phyloP scores from a whole-genome alignment of 2,329 filamentous ascomycete species.

The Metarhizium brunneum region DNA sequence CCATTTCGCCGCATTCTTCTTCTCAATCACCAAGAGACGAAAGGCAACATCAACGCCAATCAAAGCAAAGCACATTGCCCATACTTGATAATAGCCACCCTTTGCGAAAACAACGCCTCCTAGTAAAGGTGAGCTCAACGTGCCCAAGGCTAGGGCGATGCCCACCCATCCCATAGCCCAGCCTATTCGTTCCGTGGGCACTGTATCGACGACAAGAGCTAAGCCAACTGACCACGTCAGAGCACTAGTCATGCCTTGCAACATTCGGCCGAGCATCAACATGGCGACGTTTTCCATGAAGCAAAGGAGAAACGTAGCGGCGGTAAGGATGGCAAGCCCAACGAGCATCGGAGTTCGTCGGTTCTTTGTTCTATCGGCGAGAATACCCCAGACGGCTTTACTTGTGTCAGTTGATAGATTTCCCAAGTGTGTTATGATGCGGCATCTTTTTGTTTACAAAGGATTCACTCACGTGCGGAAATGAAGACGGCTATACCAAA shows the following conservation, averaged over 20 bases:
- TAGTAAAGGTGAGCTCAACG: constrained; percentile 21
- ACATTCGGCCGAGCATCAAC: constrained; percentile 21
- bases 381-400: constrained; percentile 25
- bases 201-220: constrained; percentile 25
- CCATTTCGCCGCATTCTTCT: constrained; percentile 22
- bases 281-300: constrained; percentile 20
- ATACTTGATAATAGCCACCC: constrained; percentile 24
- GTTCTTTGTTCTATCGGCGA: constrained; percentile 24
- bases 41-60: constrained; percentile 22
- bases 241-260: constrained; percentile 24
- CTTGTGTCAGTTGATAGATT: neutral
- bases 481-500: constrained; percentile 21
- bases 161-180: constrained; percentile 25
- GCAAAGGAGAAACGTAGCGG: constrained; percentile 22
- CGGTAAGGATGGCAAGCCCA: constrained; percentile 20
- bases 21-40: constrained; percentile 23
- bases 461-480: constrained; percentile 18
- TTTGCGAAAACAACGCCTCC: constrained; percentile 24
- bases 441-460: neutral
- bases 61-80: constrained; percentile 26
- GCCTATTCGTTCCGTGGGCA: constrained; percentile 20
- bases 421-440: neutral
- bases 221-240: constrained; percentile 28
- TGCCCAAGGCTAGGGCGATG: constrained; percentile 22
- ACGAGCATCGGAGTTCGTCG: constrained; percentile 23